Conservation (phyloP, 768 basidiomycete genomes). For the Suillus alpinus region DNA sequence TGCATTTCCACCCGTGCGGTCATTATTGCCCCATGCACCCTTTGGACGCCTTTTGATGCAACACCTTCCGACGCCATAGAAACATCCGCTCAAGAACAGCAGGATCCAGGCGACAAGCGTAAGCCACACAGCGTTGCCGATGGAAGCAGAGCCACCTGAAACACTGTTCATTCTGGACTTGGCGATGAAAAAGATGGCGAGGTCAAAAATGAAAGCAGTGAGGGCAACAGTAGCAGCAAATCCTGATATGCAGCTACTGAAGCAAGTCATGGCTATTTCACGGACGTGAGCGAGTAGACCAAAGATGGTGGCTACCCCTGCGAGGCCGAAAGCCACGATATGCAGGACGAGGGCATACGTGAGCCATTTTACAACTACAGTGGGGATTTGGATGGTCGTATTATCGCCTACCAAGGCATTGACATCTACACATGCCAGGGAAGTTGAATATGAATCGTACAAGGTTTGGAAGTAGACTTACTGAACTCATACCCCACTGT, state of each 20-base stretch:
- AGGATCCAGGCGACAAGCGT: conserved; percentile 84
- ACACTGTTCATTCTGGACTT: conserved; percentile 76
- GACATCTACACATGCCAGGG: conserved; percentile 53
- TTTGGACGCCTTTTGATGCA: conserved; percentile 62
- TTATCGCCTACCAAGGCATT: conserved; percentile 75
- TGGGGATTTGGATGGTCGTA: conserved; percentile 67
- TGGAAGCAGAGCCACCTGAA: conserved; percentile 70
- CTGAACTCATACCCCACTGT: conserved; percentile 86
- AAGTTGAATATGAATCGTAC: background rate
- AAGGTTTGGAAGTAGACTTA: conserved; percentile 38
- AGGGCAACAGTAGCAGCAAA: conserved; percentile 78
- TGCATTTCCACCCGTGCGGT: conserved; percentile 28
- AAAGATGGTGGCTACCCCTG: conserved; percentile 71
- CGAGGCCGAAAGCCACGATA: conserved; percentile 77
- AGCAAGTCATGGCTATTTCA: conserved; percentile 82
- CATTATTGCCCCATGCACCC: conserved; percentile 38
- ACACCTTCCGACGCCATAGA: conserved; percentile 81
- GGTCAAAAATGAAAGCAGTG: conserved; percentile 89
- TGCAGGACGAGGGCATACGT: conserved; percentile 93
- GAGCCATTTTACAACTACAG: conserved; percentile 88
- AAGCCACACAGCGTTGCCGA: conserved; percentile 91
- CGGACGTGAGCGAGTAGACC: conserved; percentile 87
- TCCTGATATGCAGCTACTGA: conserved; percentile 76
- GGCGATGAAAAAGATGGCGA: conserved; percentile 87
- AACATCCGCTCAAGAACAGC: conserved; percentile 88